These are phyloP conservation scores for Eucalyptus globulus DNA, from an alignment of 345 rosid genomes.

Conservation along the genomic window DNA sequence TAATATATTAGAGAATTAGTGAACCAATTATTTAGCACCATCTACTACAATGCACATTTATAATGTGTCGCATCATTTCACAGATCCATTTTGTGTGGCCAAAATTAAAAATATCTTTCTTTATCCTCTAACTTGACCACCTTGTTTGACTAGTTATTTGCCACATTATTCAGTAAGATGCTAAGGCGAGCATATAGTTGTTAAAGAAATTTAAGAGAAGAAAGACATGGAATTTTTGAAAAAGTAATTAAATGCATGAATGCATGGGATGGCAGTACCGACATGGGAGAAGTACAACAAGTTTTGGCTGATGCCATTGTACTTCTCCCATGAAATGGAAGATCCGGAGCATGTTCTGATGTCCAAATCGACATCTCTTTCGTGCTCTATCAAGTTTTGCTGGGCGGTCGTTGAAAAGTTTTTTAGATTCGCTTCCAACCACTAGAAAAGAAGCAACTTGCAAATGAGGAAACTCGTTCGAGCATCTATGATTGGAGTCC, in stretches of 20 bases:
- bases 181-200: neutral
- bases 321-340: neutral
- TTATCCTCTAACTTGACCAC: neutral
- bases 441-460: neutral
- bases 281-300: neutral
- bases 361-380: neutral
- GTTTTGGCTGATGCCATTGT: neutral
- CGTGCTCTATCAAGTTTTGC: neutral
- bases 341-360: neutral
- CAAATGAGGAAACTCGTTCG: neutral
- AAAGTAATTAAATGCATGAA: neutral
- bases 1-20: too few species aligned
- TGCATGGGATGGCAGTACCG: neutral
- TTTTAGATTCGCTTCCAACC: neutral
- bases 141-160: neutral
- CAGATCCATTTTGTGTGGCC: neutral
- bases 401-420: too few species aligned
- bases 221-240: neutral
- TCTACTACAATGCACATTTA: neutral
- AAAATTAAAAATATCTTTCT: too few species aligned
- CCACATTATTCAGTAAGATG: too few species aligned
- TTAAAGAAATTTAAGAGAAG: neutral
- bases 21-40: neutral
- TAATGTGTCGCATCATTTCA: neutral
- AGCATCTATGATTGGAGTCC: neutral